Conservation (phyloP, 345 rosid genomes). For the Rhodamnia argentea region DNA sequence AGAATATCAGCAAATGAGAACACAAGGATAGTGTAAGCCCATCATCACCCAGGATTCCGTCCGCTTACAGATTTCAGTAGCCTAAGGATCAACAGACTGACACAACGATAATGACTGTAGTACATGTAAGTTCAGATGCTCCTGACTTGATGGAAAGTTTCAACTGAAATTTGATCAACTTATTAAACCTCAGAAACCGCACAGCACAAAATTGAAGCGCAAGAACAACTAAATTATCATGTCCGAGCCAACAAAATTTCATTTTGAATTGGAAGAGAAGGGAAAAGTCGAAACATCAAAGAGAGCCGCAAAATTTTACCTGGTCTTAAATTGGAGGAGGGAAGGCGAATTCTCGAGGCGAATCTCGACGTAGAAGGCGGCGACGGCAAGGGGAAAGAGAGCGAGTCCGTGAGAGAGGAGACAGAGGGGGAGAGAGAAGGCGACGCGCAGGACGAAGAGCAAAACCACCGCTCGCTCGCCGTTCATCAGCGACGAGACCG, state of each 20-base stretch:
- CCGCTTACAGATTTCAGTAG: not conserved
- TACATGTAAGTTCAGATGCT: not conserved
- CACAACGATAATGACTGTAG: not conserved
- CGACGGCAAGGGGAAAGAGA: constrained; percentile 43
- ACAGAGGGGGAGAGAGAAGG: constrained; percentile 49
- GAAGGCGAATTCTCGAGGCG: constrained; percentile 32
- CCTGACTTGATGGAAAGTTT: not conserved
- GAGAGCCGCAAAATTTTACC: constrained; percentile 13
- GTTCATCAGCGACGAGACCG: constrained; percentile 20
- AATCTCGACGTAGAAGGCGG: constrained; percentile 60
- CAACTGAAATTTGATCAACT: not conserved
- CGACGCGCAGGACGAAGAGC: constrained; percentile 37
- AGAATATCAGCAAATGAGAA: not conserved
- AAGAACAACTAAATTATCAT: not conserved
- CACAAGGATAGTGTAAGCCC: not conserved
- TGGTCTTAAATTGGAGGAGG: constrained; percentile 35
- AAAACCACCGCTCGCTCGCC: constrained; percentile 86
- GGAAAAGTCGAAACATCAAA: not conserved
- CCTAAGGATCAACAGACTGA: not conserved
- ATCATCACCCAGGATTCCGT: not conserved
- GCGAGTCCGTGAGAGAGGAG: constrained; percentile 60
- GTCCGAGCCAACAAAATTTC: not conserved
- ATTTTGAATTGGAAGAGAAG: not conserved
- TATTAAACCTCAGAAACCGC: not conserved
- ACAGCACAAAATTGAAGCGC: not conserved